These are phyloP conservation scores for Closterium sp. DNA, from an alignment of 139 green algal genomes.

Conservation along the genomic window DNA sequence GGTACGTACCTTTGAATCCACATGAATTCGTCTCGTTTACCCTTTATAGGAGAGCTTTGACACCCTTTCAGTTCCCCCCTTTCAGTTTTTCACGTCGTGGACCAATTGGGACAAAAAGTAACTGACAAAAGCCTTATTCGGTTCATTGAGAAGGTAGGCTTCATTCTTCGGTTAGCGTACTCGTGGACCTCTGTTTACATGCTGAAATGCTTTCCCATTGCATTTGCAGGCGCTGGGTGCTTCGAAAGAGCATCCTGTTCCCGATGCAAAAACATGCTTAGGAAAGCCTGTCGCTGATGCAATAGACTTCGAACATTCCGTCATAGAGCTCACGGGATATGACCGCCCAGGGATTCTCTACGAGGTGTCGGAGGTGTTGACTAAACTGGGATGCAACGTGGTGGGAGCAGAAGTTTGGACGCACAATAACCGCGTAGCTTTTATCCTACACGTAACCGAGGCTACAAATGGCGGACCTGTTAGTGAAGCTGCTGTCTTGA, in stretches of 20 bases:
- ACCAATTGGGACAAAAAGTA: conserved; percentile 74
- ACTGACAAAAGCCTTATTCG: conserved; percentile 31
- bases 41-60: not conserved
- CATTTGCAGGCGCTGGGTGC: conserved; percentile 40
- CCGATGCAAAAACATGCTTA: conserved; percentile 40
- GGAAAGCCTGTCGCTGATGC: conserved; percentile 50
- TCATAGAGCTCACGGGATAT: conserved; percentile 83
- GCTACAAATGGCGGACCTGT: conserved; percentile 27
- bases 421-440: conserved; percentile 43
- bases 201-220: conserved; percentile 1
- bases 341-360: conserved; percentile 82
- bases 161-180: not conserved
- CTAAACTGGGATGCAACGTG: conserved; percentile 78
- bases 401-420: conserved; percentile 72
- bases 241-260: conserved; percentile 49
- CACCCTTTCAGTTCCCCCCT: not conserved
- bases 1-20: conserved; percentile 40
- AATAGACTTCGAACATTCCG: conserved; percentile 60
- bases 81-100: conserved; percentile 85
- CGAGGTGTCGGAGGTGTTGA: conserved; percentile 79
- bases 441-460: conserved; percentile 46
- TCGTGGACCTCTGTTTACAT: not conserved
- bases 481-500: conserved; percentile 20
- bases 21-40: not conserved
- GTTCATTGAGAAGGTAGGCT: conserved; percentile 32